Evolutionary conservation across 176 grass and related monocot genomes (phyloP).

Genomic region (Thalia dealbata): DNA sequence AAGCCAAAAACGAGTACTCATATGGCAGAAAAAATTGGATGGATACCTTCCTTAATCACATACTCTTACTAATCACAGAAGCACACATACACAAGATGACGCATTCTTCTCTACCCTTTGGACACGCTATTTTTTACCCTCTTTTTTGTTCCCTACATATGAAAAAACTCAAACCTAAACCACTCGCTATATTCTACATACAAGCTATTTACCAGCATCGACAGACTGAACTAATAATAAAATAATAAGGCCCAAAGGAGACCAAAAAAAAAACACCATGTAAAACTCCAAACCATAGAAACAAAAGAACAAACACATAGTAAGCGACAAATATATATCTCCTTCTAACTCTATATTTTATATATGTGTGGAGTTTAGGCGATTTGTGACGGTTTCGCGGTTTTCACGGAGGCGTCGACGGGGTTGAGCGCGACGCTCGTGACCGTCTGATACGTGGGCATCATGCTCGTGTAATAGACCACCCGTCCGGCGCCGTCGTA

Average conservation of each 20-base stretch:
- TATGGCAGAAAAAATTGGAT: too few species aligned
- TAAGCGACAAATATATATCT: background rate
- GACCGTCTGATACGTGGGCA: constrained; percentile 47
- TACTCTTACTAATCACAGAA: too few species aligned
- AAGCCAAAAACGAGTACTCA: too few species aligned
- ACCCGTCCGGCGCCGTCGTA: constrained; percentile 70
- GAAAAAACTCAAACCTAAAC: too few species aligned
- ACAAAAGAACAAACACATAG: background rate
- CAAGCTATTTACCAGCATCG: background rate
- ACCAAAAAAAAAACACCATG: background rate
- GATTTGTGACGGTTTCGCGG: constrained; percentile 57
- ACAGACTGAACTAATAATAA: background rate
- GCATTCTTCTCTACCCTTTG: too few species aligned
- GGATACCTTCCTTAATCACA: too few species aligned
- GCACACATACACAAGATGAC: too few species aligned
- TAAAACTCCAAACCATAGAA: background rate
- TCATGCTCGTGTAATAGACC: constrained; percentile 68
- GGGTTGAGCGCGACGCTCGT: constrained; percentile 21
- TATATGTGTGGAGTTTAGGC: constrained; percentile 30
- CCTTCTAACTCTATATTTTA: background rate
- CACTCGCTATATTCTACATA: background rate
- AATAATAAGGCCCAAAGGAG: background rate
- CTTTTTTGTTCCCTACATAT: too few species aligned
- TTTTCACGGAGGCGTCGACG: constrained; percentile 36
- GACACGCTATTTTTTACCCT: too few species aligned